Base-by-base conservation (phyloP, 371 early-diverging fungal species). In the Catenaria anguillulae region DNA sequence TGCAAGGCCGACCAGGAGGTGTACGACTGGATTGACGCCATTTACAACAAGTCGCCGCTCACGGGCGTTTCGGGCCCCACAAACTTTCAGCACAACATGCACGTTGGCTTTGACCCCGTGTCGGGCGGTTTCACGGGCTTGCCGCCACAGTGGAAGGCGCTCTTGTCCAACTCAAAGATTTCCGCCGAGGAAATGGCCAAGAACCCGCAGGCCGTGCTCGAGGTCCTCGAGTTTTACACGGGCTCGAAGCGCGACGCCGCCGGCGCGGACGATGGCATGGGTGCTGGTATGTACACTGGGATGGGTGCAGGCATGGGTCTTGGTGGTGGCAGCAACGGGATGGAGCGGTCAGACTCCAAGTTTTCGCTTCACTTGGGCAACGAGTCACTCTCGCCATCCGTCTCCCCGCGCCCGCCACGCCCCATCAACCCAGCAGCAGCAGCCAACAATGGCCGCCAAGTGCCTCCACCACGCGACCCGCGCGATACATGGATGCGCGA, bases 151-250 rank as follows among this genome's bases (percentile, higher is more conserved):
- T 95, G 95, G 97, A 86, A 86, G 55, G 79, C 80, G 67, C 77
- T 96, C 40, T 71, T 96, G 48, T 88, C 91, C 68, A 80, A 85
- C 42, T 92, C 93, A 26, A 87, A 85, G 63, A 93, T 96, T 66
- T 90, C 93, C 35, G 83, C 90, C 67, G 93, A 96, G 70, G 97
- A 96, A 71, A 92, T 91, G 63, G 84, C 87, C 55, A 90, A 89
- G 75, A 90, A 96, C 69, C 97, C 97, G 15, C 93, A 93, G 70
- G 93, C 94, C n/a, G 96, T 97, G 55, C 72, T 95, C 48, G 94
- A 94, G 67, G 95, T 93, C 33, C 77, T 95, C 48, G 93, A 93
- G 68, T 97, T 95, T 71, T 97, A 94, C 73, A 90, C 95, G 21
- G 91, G 89, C 68, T 71, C 77, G 23, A 19, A 46, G 46, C 46